Conservation (phyloP, 2,329 filamentous ascomycete species). For the Byssochlamys sp. region DNA sequence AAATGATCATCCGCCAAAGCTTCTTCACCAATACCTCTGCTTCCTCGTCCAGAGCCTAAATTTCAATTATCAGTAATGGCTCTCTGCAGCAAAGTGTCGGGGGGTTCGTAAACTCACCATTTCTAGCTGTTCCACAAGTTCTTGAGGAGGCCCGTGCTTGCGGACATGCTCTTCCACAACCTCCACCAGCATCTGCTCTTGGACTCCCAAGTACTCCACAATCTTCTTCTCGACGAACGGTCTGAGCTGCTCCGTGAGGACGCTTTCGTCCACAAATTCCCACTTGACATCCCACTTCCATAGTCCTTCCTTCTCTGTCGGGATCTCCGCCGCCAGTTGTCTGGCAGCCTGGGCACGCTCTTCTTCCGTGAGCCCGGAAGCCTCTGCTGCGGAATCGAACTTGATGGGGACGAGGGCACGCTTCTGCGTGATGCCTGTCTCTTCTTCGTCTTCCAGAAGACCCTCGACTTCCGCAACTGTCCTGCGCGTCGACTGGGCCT, state of each 20-base stretch:
- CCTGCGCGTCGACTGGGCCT: constrained; percentile 53
- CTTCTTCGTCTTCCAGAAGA: constrained; percentile 88
- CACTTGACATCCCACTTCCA: constrained; percentile 92
- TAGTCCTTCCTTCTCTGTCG: constrained; percentile 70
- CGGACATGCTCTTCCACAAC: constrained; percentile 80
- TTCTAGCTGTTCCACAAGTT: constrained; percentile 73
- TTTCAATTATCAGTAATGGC: constrained; percentile 24
- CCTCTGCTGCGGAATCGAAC: constrained; percentile 60
- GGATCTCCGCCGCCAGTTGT: constrained; percentile 80
- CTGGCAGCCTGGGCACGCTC: constrained; percentile 74
- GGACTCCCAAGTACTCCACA: constrained; percentile 87
- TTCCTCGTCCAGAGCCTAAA: constrained; percentile 80
- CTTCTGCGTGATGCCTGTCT: constrained; percentile 57
- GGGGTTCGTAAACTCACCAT: constrained; percentile 50
- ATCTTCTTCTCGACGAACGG: constrained; percentile 98
- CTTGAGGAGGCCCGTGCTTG: constrained; percentile 63
- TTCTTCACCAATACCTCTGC: constrained; percentile 90
- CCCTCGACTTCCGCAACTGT: constrained; percentile 91
- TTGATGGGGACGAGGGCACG: constrained; percentile 73
- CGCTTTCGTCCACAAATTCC: constrained; percentile 74
- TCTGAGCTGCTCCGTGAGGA: constrained; percentile 75
- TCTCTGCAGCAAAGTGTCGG: background rate
- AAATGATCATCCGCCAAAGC: constrained; percentile 96
- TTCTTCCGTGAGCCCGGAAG: constrained; percentile 67
- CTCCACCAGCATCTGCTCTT: constrained; percentile 91